Evolutionary conservation across 2,329 filamentous ascomycete genomes (phyloP).

Genomic region (Aspergillus niger): DNA sequence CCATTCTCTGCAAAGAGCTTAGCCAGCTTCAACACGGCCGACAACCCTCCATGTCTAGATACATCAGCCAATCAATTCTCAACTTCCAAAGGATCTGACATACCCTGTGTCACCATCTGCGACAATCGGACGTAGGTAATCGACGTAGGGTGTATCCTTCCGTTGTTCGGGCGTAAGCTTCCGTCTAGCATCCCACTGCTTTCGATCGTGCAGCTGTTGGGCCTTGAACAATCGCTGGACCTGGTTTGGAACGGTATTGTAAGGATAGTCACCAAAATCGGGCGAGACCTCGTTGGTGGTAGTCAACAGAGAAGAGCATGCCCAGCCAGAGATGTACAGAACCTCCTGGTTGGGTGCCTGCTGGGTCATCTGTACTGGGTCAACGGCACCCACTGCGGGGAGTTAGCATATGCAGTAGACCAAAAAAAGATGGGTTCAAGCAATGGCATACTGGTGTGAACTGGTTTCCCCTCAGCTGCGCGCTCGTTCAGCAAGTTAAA

Average conservation of each 20-base stretch:
- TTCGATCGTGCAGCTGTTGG: conserved; percentile 94
- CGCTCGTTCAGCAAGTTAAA: conserved; percentile 85
- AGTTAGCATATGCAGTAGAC: not conserved
- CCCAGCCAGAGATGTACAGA: conserved; percentile 95
- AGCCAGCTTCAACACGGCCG: conserved; percentile 90
- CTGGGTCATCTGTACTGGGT: conserved; percentile 99
- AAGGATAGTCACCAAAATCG: conserved; percentile 98
- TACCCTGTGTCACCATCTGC: conserved; percentile 91
- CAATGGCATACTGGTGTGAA: conserved; percentile 74
- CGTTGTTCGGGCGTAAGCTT: conserved; percentile 75
- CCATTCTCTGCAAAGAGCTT: conserved; percentile 98
- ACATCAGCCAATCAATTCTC: conserved; percentile 8
- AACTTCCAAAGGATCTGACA: conserved; percentile 10
- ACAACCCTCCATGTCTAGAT: conserved; percentile 78
- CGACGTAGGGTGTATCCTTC: conserved; percentile 75
- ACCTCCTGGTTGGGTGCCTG: conserved; percentile 95
- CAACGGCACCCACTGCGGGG: conserved; percentile 83
- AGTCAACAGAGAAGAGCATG: conserved; percentile 89
- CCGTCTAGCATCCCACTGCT: conserved; percentile 84
- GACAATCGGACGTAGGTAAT: conserved; percentile 92
- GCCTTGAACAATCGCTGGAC: conserved; percentile 95
- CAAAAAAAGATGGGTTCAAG: not conserved
- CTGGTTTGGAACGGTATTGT: conserved; percentile 98
- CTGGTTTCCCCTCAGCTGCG: conserved; percentile 75
- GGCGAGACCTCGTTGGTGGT: conserved; percentile 96